Evolutionary conservation across 2,329 filamentous ascomycete species (phyloP).

Genomic region (Beauveria pseudobassiana): DNA sequence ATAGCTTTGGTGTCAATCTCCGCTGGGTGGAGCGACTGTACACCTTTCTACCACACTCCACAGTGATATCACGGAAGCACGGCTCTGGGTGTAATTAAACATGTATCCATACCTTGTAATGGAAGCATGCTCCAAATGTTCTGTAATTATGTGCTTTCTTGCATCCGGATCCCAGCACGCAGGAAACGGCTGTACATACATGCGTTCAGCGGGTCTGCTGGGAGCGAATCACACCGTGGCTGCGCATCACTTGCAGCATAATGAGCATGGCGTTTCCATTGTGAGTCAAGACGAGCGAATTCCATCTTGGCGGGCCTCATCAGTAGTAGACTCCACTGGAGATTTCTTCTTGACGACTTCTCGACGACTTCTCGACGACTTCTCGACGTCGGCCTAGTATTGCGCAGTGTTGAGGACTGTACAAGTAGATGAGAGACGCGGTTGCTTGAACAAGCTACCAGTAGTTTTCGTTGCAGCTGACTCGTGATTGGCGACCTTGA

Average conservation of each 20-base stretch:
- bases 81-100: conserved; percentile 6
- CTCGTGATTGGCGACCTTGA: background rate
- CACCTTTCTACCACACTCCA: background rate
- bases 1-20: background rate
- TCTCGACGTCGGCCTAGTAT: background rate
- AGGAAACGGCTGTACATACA: background rate
- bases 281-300: background rate
- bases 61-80: background rate
- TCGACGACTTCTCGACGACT: background rate
- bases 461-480: background rate
- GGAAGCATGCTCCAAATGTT: background rate
- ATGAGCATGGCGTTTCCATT: background rate
- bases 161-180: background rate
- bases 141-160: background rate
- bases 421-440: background rate
- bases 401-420: background rate
- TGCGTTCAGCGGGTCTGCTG: background rate
- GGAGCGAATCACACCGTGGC: background rate
- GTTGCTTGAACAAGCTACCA: background rate
- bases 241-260: background rate
- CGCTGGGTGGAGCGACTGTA: conserved; percentile 3
- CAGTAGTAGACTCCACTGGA: background rate
- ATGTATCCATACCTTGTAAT: background rate
- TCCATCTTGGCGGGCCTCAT: background rate
- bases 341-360: background rate